These are phyloP conservation scores for Phytophthora chlamydospora DNA, from an alignment of 352 stramenopile species.

Conservation along the genomic window DNA sequence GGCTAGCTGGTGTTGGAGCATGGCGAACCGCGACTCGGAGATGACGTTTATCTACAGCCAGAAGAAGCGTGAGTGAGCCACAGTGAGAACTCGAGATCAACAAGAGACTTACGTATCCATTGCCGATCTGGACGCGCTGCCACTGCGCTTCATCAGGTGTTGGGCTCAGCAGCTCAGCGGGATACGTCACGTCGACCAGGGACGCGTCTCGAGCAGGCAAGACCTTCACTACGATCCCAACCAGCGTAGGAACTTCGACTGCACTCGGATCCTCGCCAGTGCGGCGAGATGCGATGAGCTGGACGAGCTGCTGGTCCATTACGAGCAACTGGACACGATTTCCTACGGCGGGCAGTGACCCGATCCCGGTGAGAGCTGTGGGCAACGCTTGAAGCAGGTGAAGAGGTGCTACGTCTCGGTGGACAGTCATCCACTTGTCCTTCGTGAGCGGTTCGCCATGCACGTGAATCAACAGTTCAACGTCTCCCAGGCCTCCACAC, in stretches of 20 bases:
- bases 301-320: slow-evolving; percentile 16
- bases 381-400: slow-evolving; percentile 35
- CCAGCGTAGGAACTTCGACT: slow-evolving; percentile 23
- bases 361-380: slow-evolving; percentile 37
- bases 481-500: slow-evolving; percentile 13
- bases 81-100: neutral
- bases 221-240: slow-evolving; percentile 48
- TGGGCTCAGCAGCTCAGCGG: slow-evolving; percentile 12
- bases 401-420: slow-evolving; percentile 28
- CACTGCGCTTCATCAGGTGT: slow-evolving; percentile 21
- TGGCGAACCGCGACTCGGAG: slow-evolving; percentile 19
- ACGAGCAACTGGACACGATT: slow-evolving; percentile 43
- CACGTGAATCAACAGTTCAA: slow-evolving; percentile 40
- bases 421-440: slow-evolving; percentile 54
- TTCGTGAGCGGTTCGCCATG: slow-evolving; percentile 51
- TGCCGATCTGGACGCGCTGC: slow-evolving; percentile 50
- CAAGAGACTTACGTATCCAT: slow-evolving; percentile 53
- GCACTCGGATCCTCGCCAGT: neutral
- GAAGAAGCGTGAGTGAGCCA: slow-evolving; percentile 5
- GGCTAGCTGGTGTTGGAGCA: slow-evolving; percentile 19
- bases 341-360: slow-evolving; percentile 38
- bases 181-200: slow-evolving; percentile 54
- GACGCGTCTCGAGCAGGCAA: slow-evolving; percentile 52
- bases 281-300: slow-evolving; percentile 13
- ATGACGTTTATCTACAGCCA: slow-evolving; percentile 31